phyloP scores from a whole-genome alignment of 495 filamentous ascomycete genomes.

The Podospora appendiculata region DNA sequence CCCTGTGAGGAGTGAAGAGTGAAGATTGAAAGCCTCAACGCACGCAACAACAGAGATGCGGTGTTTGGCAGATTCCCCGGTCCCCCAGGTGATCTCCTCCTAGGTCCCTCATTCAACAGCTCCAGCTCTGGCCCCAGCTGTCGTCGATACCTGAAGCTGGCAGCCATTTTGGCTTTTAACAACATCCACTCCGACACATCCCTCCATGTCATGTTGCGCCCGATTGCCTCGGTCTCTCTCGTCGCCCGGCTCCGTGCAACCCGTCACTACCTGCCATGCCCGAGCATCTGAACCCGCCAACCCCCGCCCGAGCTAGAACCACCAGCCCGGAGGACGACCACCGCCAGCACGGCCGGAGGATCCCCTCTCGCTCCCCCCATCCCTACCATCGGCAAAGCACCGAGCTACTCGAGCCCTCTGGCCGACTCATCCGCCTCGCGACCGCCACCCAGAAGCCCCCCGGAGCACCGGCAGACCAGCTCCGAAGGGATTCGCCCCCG shows the following conservation, averaged over 20 bases:
- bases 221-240: neutral
- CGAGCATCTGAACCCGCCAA: slow-evolving; percentile 30
- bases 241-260: neutral
- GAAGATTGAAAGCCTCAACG: too few relatives aligned
- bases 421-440: slow-evolving; percentile 14
- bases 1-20: too few relatives aligned
- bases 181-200: too few relatives aligned
- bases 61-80: too few relatives aligned
- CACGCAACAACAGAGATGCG: too few relatives aligned
- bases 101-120: too few relatives aligned
- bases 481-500: slow-evolving; percentile 41
- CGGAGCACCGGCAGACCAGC: slow-evolving; percentile 6
- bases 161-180: neutral
- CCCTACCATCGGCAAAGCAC: slow-evolving; percentile 57
- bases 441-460: neutral
- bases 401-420: slow-evolving; percentile 40
- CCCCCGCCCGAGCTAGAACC: slow-evolving; percentile 1
- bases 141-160: too few relatives aligned
- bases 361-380: slow-evolving; percentile 66
- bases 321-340: slow-evolving; percentile 16
- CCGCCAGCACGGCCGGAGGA: slow-evolving; percentile 28
- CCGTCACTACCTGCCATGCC: slow-evolving; percentile 23
- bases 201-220: slow-evolving; percentile 11
- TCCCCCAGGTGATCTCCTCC: too few relatives aligned
- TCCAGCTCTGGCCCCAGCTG: too few relatives aligned